Percentiles rank a stretch among this genome's conserved stretches.
Conservation (phyloP, 2,329 filamentous ascomycete genomes). For the Ascochyta lentis region DNA sequence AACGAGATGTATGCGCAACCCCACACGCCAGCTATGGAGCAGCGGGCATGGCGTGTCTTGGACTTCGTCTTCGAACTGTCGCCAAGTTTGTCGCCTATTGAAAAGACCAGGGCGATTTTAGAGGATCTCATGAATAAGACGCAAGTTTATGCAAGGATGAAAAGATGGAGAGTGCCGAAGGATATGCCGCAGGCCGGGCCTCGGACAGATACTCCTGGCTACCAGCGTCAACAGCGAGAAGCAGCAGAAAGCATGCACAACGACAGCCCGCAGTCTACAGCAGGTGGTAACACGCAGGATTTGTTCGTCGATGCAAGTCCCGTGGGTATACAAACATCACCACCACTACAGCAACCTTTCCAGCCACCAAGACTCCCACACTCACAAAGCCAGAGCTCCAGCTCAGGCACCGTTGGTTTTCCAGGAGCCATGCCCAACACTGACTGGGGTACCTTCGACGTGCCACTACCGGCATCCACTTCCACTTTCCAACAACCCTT, state of each 20-base stretch:
- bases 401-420: conserved; percentile 16
- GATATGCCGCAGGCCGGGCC: conserved; percentile 46
- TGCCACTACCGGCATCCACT: conserved; percentile 12
- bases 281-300: conserved; percentile 1
- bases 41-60: conserved; percentile 73
- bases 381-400: conserved; percentile 2
- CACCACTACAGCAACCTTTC: conserved; percentile 6
- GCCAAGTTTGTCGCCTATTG: conserved; percentile 56
- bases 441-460: conserved; percentile 36
- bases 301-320: neutral
- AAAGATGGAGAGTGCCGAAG: conserved; percentile 63
- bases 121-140: conserved; percentile 68
- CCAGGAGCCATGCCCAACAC: conserved; percentile 34
- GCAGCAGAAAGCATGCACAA: conserved; percentile 14
- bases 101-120: conserved; percentile 68
- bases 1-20: conserved; percentile 70
- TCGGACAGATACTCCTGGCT: conserved; percentile 43
- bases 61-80: conserved; percentile 75
- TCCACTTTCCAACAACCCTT: conserved; percentile 9
- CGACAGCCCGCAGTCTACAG: conserved; percentile 3
- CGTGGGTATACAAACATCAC: conserved; percentile 3
- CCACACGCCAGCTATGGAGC: conserved; percentile 62
- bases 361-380: neutral
- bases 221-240: conserved; percentile 13
- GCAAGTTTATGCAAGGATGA: conserved; percentile 64